Evolutionary conservation across 2,329 filamentous ascomycete species (phyloP), one percentile per base, ranked within the genome.

Genomic region (Sporothrix pallida): DNA sequence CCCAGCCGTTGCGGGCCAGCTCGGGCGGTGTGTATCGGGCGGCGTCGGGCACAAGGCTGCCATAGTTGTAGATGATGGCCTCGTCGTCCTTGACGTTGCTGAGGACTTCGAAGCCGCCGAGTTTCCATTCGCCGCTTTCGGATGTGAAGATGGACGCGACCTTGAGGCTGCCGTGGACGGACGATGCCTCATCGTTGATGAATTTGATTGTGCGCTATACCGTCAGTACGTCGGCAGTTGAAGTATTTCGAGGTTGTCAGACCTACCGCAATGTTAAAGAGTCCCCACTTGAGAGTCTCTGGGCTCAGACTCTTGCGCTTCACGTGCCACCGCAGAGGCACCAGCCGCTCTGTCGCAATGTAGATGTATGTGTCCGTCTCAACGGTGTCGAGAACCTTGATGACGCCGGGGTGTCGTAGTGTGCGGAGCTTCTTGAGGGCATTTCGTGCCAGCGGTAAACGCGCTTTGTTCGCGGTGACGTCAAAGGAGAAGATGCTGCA

Each of bases 401-500:
- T 91, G 37, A 99, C 93, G 68, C 96, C 96, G 0, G 96, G 96
- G 82, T 99, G 96, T 78, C 96, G 90, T 79, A 99, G 84, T 2
- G 95, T 99, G 77, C 95, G 91, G 76, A 97, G 88, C 84, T 98
- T 99, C 81, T 95, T 94, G 77, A 98, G 87, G 62, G 95, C 94
- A 84, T 99, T 99, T 83, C 91, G 94, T 71, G 96, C 96, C 71
- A 99, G 88, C 56, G 95, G 93, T 26, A 98, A 84, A 72, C 91
- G 90, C 60, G 93, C 91, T 81, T 91, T 93, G 81, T 97, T 95
- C 74, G 92, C 86, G 74, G 88, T 87, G 73, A 97, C 88, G 81
- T 99, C 95, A 86, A 99, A 99, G 78, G 94, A 93, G 84, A 99
- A 97, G 77, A 99, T 95, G 84, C 94, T 98, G 84, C 96, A 99